Evolutionary conservation across 179 eudicot genomes (phyloP), one percentile per base, ranked within the genome.

Genomic region (Beta macrorhiza): DNA sequence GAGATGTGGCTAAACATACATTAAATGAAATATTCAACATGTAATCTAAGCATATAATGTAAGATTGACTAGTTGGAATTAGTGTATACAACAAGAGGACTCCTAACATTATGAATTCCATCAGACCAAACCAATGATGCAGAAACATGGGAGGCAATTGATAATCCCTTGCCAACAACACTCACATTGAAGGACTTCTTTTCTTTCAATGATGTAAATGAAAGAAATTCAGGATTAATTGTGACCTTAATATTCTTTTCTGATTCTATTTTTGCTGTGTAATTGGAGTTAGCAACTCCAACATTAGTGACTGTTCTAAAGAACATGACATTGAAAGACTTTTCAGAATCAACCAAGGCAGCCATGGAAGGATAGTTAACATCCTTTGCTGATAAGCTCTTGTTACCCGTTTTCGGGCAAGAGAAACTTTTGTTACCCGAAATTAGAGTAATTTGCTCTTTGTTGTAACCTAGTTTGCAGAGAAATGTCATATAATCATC

Each of bases 301-400:
- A 88, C 86, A 73, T 86, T 88, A 5, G 86, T 87, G 52, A 87
- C 85, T 13, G 84, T 84, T 63, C 86, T 80, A 9, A 45, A 45
- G 29, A 83, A 84, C 42, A 47, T 71, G 12, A 80, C 14, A n/a
- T 1, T 45, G 20, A 84, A 59, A 3, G 73, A 29, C 0, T 53
- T 16, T 2, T 17, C 37, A 7, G 29, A 6, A 3, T 29, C 0
- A 45, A 75, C 42, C 7, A 5, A 15, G 25, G 44, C 29, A 6
- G 74, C 15, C 72, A 88, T 82, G 1, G 86, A 75, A 47, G 87
- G 88, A 45, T 81, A 83, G 80, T 86, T 86, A 20, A 86, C 62
- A 74, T 88, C 87, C 47, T 17, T 65, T 0, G 83, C 70, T 51
- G 74, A 16, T 12, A n/a, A 74, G 29, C 17, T 72, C 19, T 45